A percentile compares a stretch with the other conserved stretches of the same genome.
Conservation (phyloP, 495 filamentous ascomycete species). For the Bombardia bombarda region DNA sequence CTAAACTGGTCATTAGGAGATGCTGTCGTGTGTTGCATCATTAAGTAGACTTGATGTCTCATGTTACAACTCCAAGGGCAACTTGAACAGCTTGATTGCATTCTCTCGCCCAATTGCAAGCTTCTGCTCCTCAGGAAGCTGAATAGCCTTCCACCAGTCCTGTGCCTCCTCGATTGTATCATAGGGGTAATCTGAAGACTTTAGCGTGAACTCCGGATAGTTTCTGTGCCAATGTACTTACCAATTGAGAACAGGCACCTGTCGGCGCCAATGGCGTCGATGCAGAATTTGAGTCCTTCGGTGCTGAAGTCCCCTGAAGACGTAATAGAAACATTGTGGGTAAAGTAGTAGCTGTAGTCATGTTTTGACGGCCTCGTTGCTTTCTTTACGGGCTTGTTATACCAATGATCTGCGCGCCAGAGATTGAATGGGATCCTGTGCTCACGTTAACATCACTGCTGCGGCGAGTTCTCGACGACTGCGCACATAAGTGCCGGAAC, state of each 20-base stretch:
- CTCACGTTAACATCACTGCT: not conserved
- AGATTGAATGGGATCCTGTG: slow-evolving; percentile 55
- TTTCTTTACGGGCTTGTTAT: slow-evolving; percentile 41
- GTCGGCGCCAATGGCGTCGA: slow-evolving; percentile 29
- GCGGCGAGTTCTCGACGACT: no score
- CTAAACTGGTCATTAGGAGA: no score
- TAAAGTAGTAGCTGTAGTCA: slow-evolving; percentile 55
- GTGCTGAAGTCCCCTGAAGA: slow-evolving; percentile 56
- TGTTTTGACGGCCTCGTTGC: slow-evolving; percentile 46
- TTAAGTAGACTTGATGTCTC: no score
- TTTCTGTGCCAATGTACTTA: not conserved
- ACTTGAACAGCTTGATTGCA: slow-evolving; percentile 47
- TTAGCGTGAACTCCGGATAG: not conserved
- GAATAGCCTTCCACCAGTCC: slow-evolving; percentile 42
- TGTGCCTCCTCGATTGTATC: slow-evolving; percentile 45
- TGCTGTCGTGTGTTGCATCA: no score
- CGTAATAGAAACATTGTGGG: slow-evolving; percentile 54
- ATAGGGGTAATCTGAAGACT: slow-evolving; percentile 24
- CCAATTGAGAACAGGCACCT: slow-evolving; percentile 33
- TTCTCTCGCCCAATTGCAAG: slow-evolving; percentile 46
- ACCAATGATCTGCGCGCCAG: slow-evolving; percentile 57
- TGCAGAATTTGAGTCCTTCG: slow-evolving; percentile 41
- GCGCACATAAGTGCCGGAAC: slow-evolving; percentile 3
- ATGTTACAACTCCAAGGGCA: slow-evolving; percentile 24
- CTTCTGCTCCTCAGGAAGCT: slow-evolving; percentile 35